Conservation (phyloP, 139 green algal genomes). For the Eudorina sp. region DNA sequence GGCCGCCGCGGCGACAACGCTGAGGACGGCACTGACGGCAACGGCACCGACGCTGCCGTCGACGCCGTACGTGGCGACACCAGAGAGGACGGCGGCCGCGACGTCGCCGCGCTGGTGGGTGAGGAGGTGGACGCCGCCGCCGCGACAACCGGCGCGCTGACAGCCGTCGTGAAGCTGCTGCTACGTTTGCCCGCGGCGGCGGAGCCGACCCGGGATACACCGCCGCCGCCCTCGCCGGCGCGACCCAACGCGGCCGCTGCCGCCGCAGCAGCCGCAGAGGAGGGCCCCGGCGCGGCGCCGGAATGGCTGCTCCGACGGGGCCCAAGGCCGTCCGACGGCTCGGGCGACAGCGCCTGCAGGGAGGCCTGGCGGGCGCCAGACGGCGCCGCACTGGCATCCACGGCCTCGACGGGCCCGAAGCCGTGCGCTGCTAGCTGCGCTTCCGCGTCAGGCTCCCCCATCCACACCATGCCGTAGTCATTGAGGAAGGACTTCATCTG, state of each 20-base stretch:
- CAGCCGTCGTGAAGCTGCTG: slow-evolving; percentile 20
- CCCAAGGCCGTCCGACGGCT: not conserved
- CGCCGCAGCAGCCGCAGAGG: not conserved
- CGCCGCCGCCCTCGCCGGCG: not conserved
- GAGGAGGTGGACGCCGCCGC: not conserved
- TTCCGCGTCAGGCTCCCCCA: slow-evolving; percentile 53
- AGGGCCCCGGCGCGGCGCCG: not conserved
- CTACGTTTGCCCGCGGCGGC: not conserved
- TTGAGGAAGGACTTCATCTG: slow-evolving; percentile 74
- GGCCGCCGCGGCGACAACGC: not conserved
- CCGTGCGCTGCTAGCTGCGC: slow-evolving; percentile 23
- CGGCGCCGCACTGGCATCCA: too few relatives aligned
- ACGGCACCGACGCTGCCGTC: not conserved
- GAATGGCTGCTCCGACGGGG: slow-evolving; percentile 20
- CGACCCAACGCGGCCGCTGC: not conserved
- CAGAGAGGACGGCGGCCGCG: not conserved
- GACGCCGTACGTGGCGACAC: not conserved
- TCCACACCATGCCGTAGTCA: slow-evolving; percentile 76
- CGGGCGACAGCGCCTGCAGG: not conserved
- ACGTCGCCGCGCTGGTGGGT: not conserved
- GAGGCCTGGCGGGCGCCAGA: not conserved
- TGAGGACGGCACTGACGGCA: not conserved
- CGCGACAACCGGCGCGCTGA: not conserved
- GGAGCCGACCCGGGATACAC: not conserved
- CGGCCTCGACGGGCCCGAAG: not conserved